A percentile compares a stretch with the other conserved stretches of the same genome.
Evolutionary conservation across 2,329 filamentous ascomycete genomes (phyloP).

Genomic region (Penicillium sp.): DNA sequence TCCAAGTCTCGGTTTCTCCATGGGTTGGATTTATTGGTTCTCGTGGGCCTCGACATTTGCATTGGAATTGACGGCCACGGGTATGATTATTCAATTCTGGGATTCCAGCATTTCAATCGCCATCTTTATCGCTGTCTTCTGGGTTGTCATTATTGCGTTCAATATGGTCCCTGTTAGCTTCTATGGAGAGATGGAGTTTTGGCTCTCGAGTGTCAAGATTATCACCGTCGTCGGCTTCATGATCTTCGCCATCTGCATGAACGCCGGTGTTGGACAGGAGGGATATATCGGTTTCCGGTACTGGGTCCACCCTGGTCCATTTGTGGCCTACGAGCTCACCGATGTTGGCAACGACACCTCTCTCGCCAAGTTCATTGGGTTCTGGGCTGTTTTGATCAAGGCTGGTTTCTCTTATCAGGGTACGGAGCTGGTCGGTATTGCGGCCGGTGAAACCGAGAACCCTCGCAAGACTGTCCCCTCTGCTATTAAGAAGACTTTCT

Average conservation of each 20-base stretch:
- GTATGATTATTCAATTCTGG: slow-evolving; percentile 76
- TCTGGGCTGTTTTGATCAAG: slow-evolving; percentile 51
- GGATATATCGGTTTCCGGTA: slow-evolving; percentile 73
- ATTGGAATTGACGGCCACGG: slow-evolving; percentile 68
- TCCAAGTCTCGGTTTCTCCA: slow-evolving; percentile 68
- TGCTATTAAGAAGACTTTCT: slow-evolving; percentile 72
- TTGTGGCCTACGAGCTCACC: slow-evolving; percentile 56
- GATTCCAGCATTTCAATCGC: slow-evolving; percentile 59
- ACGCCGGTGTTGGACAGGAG: slow-evolving; percentile 66
- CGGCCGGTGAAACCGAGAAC: slow-evolving; percentile 71
- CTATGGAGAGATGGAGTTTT: slow-evolving; percentile 77
- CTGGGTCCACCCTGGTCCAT: slow-evolving; percentile 67
- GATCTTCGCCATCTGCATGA: slow-evolving; percentile 72
- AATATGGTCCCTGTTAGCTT: slow-evolving; percentile 70
- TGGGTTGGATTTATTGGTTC: slow-evolving; percentile 84
- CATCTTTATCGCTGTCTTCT: slow-evolving; percentile 72
- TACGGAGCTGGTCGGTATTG: slow-evolving; percentile 71
- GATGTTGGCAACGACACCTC: slow-evolving; percentile 52
- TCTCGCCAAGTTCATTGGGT: slow-evolving; percentile 63
- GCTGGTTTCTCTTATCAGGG: slow-evolving; percentile 50
- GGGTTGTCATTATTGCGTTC: slow-evolving; percentile 63
- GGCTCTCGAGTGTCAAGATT: slow-evolving; percentile 74
- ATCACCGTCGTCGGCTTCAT: slow-evolving; percentile 71
- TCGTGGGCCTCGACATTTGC: slow-evolving; percentile 71
- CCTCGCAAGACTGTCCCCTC: slow-evolving; percentile 68